A percentile compares a stretch with the other conserved stretches of the same genome.
Evolutionary conservation across 2,329 filamentous ascomycete genomes (phyloP).

Genomic region (Parafenestella ontariensis): DNA sequence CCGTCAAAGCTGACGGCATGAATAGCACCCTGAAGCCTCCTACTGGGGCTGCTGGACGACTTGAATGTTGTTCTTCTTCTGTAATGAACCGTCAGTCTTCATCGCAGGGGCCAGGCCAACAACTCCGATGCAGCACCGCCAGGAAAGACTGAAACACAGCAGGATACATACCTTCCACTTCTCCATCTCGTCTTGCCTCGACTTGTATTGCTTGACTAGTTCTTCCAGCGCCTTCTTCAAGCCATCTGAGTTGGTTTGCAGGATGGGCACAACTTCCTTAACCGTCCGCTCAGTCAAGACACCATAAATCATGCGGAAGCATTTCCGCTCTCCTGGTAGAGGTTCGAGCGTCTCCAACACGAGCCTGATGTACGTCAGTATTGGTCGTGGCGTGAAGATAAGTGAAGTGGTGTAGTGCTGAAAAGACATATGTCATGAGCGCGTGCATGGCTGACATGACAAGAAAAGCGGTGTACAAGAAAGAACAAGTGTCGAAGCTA

Average conservation of each 20-base stretch:
- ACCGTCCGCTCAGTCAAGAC: slow-evolving; percentile 94
- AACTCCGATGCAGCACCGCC: background rate
- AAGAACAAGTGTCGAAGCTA: slow-evolving; percentile 4
- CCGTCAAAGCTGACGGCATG: slow-evolving; percentile 23
- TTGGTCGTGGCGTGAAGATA: background rate
- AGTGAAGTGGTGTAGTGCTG: slow-evolving; percentile 27
- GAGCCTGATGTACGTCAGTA: slow-evolving; percentile 65
- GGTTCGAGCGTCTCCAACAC: slow-evolving; percentile 91
- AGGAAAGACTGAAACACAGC: background rate
- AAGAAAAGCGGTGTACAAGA: slow-evolving; percentile 28
- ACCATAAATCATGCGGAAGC: slow-evolving; percentile 98
- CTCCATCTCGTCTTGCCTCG: slow-evolving; percentile 92
- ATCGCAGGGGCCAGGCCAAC: background rate
- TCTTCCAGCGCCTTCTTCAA: slow-evolving; percentile 94
- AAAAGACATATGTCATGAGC: slow-evolving; percentile 3
- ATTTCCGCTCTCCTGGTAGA: slow-evolving; percentile 85
- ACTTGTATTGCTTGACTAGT: slow-evolving; percentile 94
- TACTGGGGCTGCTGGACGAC: slow-evolving; percentile 74
- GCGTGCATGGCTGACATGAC: slow-evolving; percentile 16
- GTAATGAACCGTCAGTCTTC: slow-evolving; percentile 33
- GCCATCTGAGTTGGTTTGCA: slow-evolving; percentile 93
- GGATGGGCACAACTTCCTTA: slow-evolving; percentile 85
- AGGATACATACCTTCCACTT: slow-evolving; percentile 85
- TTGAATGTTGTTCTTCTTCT: slow-evolving; percentile 92
- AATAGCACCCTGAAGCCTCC: background rate